A percentile compares a stretch with the other conserved stretches of the same genome.
These are phyloP conservation scores for Cryptococcus neoformans DNA, from an alignment of 1,284 basidiomycete genomes.

Conservation along the genomic window DNA sequence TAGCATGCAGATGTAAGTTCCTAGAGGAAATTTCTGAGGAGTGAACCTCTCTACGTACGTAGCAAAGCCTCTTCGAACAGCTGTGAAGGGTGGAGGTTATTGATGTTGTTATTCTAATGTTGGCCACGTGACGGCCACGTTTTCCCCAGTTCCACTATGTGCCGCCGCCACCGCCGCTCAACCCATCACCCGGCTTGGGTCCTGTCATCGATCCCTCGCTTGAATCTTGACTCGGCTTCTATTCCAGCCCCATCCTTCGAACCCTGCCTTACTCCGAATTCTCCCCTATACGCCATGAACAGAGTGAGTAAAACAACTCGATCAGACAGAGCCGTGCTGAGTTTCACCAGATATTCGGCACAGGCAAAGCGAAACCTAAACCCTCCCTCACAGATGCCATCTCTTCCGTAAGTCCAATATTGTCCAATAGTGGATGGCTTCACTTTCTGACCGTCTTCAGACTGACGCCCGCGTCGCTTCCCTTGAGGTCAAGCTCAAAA, in stretches of 20 bases:
- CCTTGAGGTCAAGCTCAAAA: slow-evolving; percentile 96
- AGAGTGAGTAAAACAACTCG: slow-evolving; percentile 24
- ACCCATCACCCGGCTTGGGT: background rate
- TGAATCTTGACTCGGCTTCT: too few species aligned
- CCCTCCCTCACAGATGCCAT: slow-evolving; percentile 89
- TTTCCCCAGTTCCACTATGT: background rate
- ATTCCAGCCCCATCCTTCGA: too few species aligned
- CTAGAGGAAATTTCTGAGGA: too few species aligned
- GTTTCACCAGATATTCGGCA: slow-evolving; percentile 63
- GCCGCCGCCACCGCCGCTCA: background rate
- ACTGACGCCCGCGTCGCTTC: slow-evolving; percentile 85
- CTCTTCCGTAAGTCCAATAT: slow-evolving; percentile 59
- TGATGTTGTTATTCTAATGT: background rate
- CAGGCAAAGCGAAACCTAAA: slow-evolving; percentile 66
- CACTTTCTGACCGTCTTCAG: slow-evolving; percentile 47
- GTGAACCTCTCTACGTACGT: too few species aligned
- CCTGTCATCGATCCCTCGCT: too few species aligned
- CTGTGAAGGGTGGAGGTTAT: too few species aligned
- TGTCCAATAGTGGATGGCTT: background rate
- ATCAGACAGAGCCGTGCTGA: slow-evolving; percentile 3
- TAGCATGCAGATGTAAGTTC: too few species aligned
- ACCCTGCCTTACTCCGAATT: too few species aligned
- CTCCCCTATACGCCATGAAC: slow-evolving; percentile 26
- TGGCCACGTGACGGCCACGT: slow-evolving; percentile 1
- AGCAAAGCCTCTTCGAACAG: too few species aligned